Conservation (phyloP, 208 protist genomes). For the Polymyxa betae region DNA sequence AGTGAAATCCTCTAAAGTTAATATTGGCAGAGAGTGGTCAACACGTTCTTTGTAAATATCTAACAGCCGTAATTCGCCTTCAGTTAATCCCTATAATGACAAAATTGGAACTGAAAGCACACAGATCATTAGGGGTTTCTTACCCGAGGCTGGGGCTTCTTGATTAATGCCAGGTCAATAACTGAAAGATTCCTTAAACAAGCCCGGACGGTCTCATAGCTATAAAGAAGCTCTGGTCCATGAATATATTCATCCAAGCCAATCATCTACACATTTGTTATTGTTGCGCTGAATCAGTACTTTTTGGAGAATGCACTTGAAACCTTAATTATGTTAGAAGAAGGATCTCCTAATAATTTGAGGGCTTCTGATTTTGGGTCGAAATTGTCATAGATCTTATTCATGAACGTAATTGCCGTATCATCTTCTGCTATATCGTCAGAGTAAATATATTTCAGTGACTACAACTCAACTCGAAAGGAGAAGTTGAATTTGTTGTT, state of each 20-base stretch:
- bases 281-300: too few species aligned
- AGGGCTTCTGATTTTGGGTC: not conserved
- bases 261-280: not conserved
- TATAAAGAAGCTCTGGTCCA: conserved; percentile 14
- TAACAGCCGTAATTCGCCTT: not conserved
- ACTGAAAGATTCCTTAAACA: not conserved
- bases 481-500: not conserved
- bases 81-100: not conserved
- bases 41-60: conserved; percentile 44
- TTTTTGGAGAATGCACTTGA: too few species aligned
- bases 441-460: not conserved
- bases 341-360: not conserved
- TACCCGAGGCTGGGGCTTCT: not conserved
- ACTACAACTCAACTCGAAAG: not conserved
- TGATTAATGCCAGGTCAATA: conserved; percentile 32
- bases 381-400: conserved; percentile 37
- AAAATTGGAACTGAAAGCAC: not conserved
- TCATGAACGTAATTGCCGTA: conserved; percentile 11
- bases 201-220: conserved; percentile 16
- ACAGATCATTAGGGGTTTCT: not conserved
- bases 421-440: not conserved
- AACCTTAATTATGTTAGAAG: not conserved
- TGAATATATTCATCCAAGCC: conserved; percentile 46
- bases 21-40: conserved; percentile 6
- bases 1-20: conserved; percentile 41